Base-by-base conservation (phyloP, 2,329 filamentous ascomycete species). In the Penicillium sp. region DNA sequence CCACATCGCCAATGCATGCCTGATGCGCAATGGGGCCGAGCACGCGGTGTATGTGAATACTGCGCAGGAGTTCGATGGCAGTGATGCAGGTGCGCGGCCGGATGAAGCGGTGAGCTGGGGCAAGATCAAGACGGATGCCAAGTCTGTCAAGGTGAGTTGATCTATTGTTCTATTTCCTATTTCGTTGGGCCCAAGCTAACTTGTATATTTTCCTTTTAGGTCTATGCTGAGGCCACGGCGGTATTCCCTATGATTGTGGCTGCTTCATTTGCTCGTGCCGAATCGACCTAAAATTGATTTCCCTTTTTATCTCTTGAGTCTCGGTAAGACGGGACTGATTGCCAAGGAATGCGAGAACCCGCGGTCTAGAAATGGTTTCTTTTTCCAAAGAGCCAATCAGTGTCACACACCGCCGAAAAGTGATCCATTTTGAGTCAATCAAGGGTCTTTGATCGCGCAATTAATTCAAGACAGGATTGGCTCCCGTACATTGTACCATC, bases 51-150 rank as follows among this genome's bases (percentile, higher is more conserved):
- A 96, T 73, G 91, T 99, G 75, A 99, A 99, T 76, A 99, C 94
- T 1, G 94, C 87, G 0, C 92, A 97, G 73, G 94, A 99, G 73
- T 99, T 97, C 72, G 94, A 99, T 72, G 94, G 94, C 3, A 97
- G 92, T 68, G 94, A 99, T 77, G 93, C 94, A 0, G 94, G 94
- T 1, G 94, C 94, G 4, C 82, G 94, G 54, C 94, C 94, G 5
- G 94, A 99, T 69, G 94, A 99, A 78, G 94, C 94, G 5, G 90
- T 99, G 16, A 97, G 92, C 61, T 99, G 94, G 94, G 94, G 94
- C 3, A 99, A 99, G 81, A 97, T 99, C 75, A 97, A 95, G 76
- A 81, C 87, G 41, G 90, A 88, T 51, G 94, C 89, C 1, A 88
- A 94, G 61, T 89, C 87, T 67, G 92, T 97, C 55, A 99, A 97